Evolutionary conservation across 1,284 basidiomycete genomes (phyloP).

Genomic region (Hypsizygus ulmarius): DNA sequence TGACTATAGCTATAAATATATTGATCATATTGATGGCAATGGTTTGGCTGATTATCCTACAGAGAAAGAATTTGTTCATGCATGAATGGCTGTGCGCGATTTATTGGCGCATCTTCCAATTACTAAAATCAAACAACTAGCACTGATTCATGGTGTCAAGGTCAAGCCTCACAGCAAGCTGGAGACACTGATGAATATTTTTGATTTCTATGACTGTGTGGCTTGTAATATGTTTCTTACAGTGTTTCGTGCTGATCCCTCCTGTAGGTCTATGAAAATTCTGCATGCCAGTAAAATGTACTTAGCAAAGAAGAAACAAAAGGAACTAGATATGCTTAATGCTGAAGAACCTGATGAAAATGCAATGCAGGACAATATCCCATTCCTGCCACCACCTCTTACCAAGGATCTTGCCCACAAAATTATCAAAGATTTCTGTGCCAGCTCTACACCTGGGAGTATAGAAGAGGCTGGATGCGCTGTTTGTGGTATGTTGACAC

Average conservation of each 20-base stretch:
- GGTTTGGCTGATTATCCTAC: not conserved
- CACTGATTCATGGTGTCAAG: not conserved
- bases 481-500: slow-evolving; percentile 7
- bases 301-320: too few relatives aligned
- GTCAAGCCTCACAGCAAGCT: too few relatives aligned
- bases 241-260: too few relatives aligned
- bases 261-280: too few relatives aligned
- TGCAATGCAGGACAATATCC: not conserved
- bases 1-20: not conserved
- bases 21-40: not conserved
- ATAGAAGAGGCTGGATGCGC: slow-evolving; percentile 10
- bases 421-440: not conserved
- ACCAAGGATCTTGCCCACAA: not conserved
- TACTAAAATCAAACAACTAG: not conserved
- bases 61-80: not conserved
- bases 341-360: too few relatives aligned
- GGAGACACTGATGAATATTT: too few relatives aligned
- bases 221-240: too few relatives aligned
- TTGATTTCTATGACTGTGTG: too few relatives aligned
- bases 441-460: not conserved
- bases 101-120: not conserved
- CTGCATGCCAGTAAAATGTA: too few relatives aligned
- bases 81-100: not conserved
- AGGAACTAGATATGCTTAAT: too few relatives aligned
- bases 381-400: not conserved